Conservation (phyloP, 257 asterid genomes). For the Penstemon newberryi region DNA sequence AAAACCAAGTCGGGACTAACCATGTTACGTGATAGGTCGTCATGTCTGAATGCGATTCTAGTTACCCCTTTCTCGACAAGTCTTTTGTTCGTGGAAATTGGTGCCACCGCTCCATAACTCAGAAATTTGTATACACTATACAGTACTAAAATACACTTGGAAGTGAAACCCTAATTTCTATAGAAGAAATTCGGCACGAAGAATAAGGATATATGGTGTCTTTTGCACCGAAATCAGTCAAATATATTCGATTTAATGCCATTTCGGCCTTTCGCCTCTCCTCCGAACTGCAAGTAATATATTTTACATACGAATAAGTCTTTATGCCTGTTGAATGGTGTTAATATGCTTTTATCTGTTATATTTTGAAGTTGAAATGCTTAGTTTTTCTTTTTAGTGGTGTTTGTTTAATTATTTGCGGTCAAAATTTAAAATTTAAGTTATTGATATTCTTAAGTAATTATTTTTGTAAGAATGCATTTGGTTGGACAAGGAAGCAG, state of each 20-base stretch:
- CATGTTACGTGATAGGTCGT: no score
- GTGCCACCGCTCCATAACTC: no score
- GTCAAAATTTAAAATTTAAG: not conserved
- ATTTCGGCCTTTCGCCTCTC: conserved; percentile 34
- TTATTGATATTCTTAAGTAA: conserved; percentile 20
- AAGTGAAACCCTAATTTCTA: not conserved
- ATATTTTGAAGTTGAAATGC: not conserved
- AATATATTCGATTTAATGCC: conserved; percentile 29
- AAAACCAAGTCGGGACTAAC: no score
- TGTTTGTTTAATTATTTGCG: not conserved
- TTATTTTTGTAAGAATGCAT: conserved; percentile 43
- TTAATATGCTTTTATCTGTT: not conserved
- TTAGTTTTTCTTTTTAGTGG: not conserved
- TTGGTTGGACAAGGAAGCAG: conserved; percentile 45
- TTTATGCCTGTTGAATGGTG: not conserved
- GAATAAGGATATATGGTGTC: conserved; percentile 33
- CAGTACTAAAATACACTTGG: no score
- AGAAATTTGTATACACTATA: no score
- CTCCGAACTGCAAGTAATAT: conserved; percentile 43
- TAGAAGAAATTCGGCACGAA: conserved; percentile 14
- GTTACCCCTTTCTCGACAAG: no score
- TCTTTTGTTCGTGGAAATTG: no score
- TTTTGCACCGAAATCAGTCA: conserved; percentile 38
- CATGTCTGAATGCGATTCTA: no score
- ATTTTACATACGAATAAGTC: not conserved